phyloP scores from a whole-genome alignment of 148 eudicot species.

The Spergularia marina region DNA sequence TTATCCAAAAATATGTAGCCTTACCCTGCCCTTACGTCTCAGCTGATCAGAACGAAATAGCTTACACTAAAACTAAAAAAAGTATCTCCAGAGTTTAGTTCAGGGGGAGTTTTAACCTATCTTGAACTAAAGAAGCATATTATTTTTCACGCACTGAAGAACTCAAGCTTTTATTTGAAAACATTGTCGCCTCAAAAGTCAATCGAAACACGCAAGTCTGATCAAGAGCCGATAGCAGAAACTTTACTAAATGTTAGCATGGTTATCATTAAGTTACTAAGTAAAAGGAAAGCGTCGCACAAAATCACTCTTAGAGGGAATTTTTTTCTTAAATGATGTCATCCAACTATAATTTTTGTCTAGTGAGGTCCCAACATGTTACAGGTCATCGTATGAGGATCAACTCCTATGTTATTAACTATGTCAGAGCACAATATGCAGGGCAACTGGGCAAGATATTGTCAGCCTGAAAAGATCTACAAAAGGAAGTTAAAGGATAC shows the following conservation, averaged over 20 bases:
- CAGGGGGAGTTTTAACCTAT: background rate
- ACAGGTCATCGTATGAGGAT: background rate
- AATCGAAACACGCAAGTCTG: background rate
- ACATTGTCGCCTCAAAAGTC: background rate
- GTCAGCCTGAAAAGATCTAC: background rate
- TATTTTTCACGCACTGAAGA: background rate
- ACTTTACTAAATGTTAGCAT: background rate
- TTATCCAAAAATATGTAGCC: background rate
- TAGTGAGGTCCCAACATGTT: background rate
- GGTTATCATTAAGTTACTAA: background rate
- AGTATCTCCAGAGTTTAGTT: background rate
- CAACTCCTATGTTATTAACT: constrained; percentile 1
- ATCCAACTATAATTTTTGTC: background rate
- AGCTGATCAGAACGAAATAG: background rate
- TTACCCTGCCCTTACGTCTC: background rate
- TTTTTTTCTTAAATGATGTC: background rate
- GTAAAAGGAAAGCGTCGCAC: background rate
- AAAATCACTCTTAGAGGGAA: background rate
- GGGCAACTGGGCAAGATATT: background rate
- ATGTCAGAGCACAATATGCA: background rate
- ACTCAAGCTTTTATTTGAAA: background rate
- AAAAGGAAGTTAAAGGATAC: constrained; percentile 38
- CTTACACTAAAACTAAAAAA: background rate
- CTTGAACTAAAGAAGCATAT: background rate
- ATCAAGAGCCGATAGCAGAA: background rate